Evolutionary conservation across 495 filamentous ascomycete genomes (phyloP).

Genomic region (Neurospora sp.): DNA sequence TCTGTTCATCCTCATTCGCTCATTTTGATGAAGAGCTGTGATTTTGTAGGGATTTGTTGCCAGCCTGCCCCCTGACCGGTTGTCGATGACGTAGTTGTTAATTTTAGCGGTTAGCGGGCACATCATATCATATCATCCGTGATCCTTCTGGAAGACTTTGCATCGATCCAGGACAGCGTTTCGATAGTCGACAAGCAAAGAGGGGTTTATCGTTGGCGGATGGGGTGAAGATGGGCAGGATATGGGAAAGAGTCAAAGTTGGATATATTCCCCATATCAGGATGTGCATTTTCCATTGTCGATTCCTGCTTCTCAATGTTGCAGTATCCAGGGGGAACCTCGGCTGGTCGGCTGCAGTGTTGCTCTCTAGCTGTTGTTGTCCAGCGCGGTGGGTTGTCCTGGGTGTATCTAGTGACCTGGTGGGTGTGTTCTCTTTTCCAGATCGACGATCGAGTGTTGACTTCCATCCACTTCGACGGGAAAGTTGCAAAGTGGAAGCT

Average conservation of each 20-base stretch:
- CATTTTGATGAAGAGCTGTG: not conserved
- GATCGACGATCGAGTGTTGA: not conserved
- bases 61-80: not conserved
- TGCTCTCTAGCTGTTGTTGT: too few species aligned
- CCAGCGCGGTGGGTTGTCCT: not conserved
- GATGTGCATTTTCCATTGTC: not conserved
- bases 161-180: not conserved
- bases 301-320: not conserved
- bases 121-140: not conserved
- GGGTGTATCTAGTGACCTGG: not conserved
- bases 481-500: not conserved
- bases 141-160: not conserved
- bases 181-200: not conserved
- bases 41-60: not conserved
- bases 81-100: not conserved
- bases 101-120: not conserved
- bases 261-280: slow-evolving; percentile 1
- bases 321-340: not conserved
- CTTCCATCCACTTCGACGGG: not conserved
- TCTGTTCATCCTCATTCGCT: not conserved
- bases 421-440: not conserved
- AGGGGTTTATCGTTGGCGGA: not conserved
- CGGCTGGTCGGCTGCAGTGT: not conserved
- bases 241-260: not conserved
- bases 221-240: not conserved